Base-by-base conservation (phyloP, 345 rosid species). In the Combretum micranthum region DNA sequence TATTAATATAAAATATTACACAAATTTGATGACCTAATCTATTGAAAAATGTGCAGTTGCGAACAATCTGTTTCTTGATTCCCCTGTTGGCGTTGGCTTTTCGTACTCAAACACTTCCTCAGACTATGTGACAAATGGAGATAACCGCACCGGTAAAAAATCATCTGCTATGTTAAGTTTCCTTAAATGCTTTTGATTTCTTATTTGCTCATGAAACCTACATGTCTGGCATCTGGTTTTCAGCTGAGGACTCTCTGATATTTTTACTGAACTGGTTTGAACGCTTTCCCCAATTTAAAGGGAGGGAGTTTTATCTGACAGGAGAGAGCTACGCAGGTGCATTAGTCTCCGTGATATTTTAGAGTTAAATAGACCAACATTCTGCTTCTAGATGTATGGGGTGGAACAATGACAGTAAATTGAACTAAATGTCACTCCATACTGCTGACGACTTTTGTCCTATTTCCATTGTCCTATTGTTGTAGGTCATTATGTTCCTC, bases 271-370 rank as follows among this genome's bases (percentile, higher is more conserved):
- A 77, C 56, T 88, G 98, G 98, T 76, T 88, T 60, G 90, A 92
- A 71, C 87, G 95, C 52, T 92, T 81, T 64, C 96, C 96, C 26
- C 88, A 88, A 64, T 92, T 78, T 63, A 83, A 84, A 60, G 93
- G 80, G 68, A 80, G 91, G 61, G 95, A 92, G n/a, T 88, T 92
- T 60, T 92, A 86, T 60, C 79, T 92, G 47, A 65, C 76, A 1
- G 96, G 96, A 54, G 96, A 92, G 75, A 92, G 98, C 74, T 92
- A 92, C 73, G 98, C 71, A 60, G 96, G 98, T 92, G 72, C 32
- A 23, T 12, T 14, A 9, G 32, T 42, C 47, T 52, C 20, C 44
- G 7, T 4, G 50, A 13, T 0, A 2, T 21, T 39, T 18, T 32
- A 0, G 1, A 32, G 39, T 7, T 32, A 7, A 32, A 32, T 32